Conservation (phyloP, 768 basidiomycete species). For the Agrocybe chaxingu region DNA sequence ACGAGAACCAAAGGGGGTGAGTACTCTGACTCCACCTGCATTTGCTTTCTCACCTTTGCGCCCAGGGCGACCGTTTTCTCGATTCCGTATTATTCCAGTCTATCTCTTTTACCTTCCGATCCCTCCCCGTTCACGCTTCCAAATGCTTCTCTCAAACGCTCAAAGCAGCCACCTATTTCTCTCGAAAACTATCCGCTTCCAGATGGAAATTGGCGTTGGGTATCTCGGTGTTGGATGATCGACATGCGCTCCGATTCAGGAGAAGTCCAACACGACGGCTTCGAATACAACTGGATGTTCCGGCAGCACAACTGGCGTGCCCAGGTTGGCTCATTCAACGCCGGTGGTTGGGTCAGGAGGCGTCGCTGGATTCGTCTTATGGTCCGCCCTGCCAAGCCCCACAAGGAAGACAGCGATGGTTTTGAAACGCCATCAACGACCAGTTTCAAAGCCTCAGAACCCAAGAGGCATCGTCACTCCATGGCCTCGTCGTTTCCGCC, state of each 20-base stretch:
- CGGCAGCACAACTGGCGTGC: slow-evolving; percentile 65
- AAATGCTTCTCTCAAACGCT: slow-evolving; percentile 31
- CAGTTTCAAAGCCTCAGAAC: slow-evolving; percentile 3
- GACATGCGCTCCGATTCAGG: slow-evolving; percentile 79
- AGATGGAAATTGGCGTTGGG: slow-evolving; percentile 80
- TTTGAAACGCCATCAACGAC: slow-evolving; percentile 2
- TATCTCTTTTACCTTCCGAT: slow-evolving; percentile 68
- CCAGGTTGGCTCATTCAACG: slow-evolving; percentile 52
- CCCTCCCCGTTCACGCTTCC: slow-evolving; percentile 74
- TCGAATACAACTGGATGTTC: slow-evolving; percentile 84
- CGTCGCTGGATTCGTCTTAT: slow-evolving; percentile 84
- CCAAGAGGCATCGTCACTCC: slow-evolving; percentile 20
- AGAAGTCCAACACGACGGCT: slow-evolving; percentile 78
- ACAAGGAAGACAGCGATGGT: slow-evolving; percentile 14
- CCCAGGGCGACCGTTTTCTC: slow-evolving; percentile 65
- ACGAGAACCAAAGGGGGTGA: slow-evolving; percentile 84
- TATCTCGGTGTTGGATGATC: slow-evolving; percentile 80
- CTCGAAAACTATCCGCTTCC: slow-evolving; percentile 69
- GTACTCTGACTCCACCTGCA: slow-evolving; percentile 15
- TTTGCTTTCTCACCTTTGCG: slow-evolving; percentile 4
- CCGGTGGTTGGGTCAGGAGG: slow-evolving; percentile 74
- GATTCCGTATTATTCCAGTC: slow-evolving; percentile 65
- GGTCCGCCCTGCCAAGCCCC: slow-evolving; percentile 55
- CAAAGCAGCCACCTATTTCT: slow-evolving; percentile 52
- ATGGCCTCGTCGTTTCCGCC: slow-evolving; percentile 26